phyloP scores from a whole-genome alignment of 2,329 filamentous ascomycete species.

The Biscogniauxia sp. region DNA sequence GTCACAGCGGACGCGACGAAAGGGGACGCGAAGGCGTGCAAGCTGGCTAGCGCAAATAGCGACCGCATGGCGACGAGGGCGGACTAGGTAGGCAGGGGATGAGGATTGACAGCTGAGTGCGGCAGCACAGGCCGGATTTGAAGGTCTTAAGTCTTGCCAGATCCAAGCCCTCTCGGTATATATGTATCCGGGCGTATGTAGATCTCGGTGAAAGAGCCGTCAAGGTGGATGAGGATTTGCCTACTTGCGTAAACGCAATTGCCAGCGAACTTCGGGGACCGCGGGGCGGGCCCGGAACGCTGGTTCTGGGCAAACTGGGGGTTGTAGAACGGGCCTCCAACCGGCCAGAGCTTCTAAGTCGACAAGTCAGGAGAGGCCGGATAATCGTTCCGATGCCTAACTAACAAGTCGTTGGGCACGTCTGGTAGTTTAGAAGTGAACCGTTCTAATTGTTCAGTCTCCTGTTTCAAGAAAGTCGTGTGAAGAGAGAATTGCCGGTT shows the following conservation, averaged over 20 bases:
- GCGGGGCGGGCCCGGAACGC: not conserved
- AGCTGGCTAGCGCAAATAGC: conserved; percentile 6
- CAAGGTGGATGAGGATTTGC: not conserved
- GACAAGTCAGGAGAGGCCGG: not conserved
- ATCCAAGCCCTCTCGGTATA: not conserved
- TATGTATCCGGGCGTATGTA: not conserved
- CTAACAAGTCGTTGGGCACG: no score
- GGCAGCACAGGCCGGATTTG: not conserved
- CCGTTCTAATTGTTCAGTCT: no score
- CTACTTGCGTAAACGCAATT: not conserved
- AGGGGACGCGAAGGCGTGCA: conserved; percentile 14
- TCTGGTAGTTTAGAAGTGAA: no score
- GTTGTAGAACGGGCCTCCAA: not conserved
- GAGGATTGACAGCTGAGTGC: not conserved
- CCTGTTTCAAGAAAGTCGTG: no score
- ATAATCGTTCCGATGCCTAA: not conserved
- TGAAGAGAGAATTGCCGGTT: no score
- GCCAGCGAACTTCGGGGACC: not conserved
- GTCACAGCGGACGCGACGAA: conserved; percentile 10
- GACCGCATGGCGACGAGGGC: conserved; percentile 18
- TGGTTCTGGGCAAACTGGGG: not conserved
- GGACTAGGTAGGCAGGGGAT: not conserved
- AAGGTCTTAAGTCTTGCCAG: not conserved
- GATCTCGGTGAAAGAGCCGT: not conserved
- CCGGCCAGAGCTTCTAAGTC: not conserved